Base-by-base conservation (phyloP, 148 eudicot genomes). In the Camellia granthamiana region DNA sequence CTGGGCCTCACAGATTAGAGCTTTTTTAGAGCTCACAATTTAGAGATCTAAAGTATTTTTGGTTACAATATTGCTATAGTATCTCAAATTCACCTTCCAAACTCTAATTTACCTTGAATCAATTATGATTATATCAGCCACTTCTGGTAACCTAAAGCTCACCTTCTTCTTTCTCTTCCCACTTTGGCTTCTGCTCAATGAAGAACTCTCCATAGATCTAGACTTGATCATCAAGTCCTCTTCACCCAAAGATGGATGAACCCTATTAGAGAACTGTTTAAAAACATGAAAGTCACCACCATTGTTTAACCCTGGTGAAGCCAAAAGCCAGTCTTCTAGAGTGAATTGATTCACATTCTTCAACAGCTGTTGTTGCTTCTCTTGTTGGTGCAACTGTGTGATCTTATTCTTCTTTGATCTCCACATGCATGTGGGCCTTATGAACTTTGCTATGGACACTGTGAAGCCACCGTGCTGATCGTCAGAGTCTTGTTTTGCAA, bases 231-330 rank as follows among this genome's bases (percentile, higher is more conserved):
- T 30, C 60, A 23, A 44, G 52, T 78, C 47, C 8, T 13, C 65
- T 49, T 19, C 68, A 59, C 19, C 80, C 3, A 67, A 43, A 5
- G 83, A 71, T 6, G 87, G 87, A 67, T 82, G 72, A 21, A 83
- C 77, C 76, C 76, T 78, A 7, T 58, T 59, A 23, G 61, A 54
- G 46, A 1, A 41, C 16, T 43, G 52, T 18, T 18, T 69, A 15
- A 18, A 44, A n/a, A 7, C n/a, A 23, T 19, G 19, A 44, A 30
- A 14, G 30, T 1, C 19, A 46, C 21, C 44, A 30, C 16, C 58
- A 11, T 62, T 63, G 30, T 79, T 79, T 3, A 83, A 55, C 74
- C 43, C 44, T 18, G 88, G 88, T 43, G 88, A 86, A 46, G 67
- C 62, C 51, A 77, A 47, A 9, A 86, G 75, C 78, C 69, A 80